A percentile compares a stretch with the other conserved stretches of the same genome.
These are phyloP conservation scores for Rhizomucor pusillus DNA, from an alignment of 371 early-diverging fungal species.

Conservation along the genomic window DNA sequence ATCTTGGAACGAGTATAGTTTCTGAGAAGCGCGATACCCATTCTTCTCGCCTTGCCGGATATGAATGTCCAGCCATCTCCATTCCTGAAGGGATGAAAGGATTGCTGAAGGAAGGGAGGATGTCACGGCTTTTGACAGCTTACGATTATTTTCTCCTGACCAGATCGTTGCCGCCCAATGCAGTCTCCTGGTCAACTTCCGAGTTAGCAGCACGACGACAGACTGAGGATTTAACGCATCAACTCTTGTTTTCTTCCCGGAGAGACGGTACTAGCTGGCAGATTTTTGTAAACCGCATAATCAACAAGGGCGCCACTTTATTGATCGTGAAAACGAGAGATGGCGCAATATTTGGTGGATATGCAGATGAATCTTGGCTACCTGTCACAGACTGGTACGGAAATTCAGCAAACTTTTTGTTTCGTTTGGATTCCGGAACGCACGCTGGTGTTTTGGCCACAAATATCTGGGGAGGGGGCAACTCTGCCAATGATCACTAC, in stretches of 20 bases:
- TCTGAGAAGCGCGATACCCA: slow-evolving; percentile 4
- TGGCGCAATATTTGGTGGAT: slow-evolving; percentile 71
- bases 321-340: slow-evolving; percentile 49
- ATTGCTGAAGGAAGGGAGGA: slow-evolving; percentile 4
- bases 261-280: slow-evolving; percentile 66
- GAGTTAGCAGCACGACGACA: slow-evolving; percentile 18
- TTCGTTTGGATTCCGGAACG: slow-evolving; percentile 20
- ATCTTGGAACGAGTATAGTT: slow-evolving; percentile 9
- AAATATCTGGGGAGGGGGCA: slow-evolving; percentile 27
- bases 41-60: slow-evolving; percentile 19
- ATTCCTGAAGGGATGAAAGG: slow-evolving; percentile 2
- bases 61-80: slow-evolving; percentile 21
- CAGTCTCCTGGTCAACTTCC: slow-evolving; percentile 27
- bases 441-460: slow-evolving; percentile 1
- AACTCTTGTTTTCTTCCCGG: slow-evolving; percentile 55
- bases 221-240: slow-evolving; percentile 17
- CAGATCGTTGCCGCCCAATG: slow-evolving; percentile 22
- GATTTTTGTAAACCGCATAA: slow-evolving; percentile 44
- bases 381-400: slow-evolving; percentile 75
- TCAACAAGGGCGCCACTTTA: slow-evolving; percentile 54
- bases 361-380: slow-evolving; percentile 59
- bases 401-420: slow-evolving; percentile 61
- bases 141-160: slow-evolving; percentile 38
- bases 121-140: slow-evolving; percentile 29
- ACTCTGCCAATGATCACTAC: slow-evolving; percentile 71